Evolutionary conservation across 371 early-diverging fungal species (phyloP).

Genomic region (Umbelopsis sp.): DNA sequence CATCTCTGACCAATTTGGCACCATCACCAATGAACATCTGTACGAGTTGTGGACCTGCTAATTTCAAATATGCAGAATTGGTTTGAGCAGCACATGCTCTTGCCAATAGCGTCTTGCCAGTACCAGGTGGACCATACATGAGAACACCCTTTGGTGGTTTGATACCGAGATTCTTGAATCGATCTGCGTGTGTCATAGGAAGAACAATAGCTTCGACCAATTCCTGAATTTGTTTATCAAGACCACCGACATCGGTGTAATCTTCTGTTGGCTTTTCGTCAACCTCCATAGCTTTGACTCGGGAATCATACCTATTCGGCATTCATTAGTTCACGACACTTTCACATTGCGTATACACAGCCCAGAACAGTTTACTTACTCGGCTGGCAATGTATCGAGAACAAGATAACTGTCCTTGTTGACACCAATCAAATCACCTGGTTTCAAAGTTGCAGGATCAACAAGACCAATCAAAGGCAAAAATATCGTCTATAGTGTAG

Average conservation of each 20-base stretch:
- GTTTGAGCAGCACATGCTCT: constrained; percentile 99
- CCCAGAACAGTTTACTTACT: constrained; percentile 56
- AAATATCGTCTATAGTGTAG: constrained; percentile 80
- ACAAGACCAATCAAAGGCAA: constrained; percentile 99
- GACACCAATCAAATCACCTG: constrained; percentile 99
- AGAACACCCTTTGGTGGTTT: constrained; percentile 98
- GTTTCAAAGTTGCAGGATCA: constrained; percentile 89
- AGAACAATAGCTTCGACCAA: constrained; percentile 98
- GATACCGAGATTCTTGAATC: constrained; percentile 96
- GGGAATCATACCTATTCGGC: constrained; percentile 86
- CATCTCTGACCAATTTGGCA: constrained; percentile 98
- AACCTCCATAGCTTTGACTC: constrained; percentile 99
- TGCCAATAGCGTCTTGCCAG: constrained; percentile 96
- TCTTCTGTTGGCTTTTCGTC: constrained; percentile 99
- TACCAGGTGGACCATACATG: constrained; percentile 99
- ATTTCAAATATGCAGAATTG: constrained; percentile 94
- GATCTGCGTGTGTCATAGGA: constrained; percentile 97
- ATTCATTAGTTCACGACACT: too few relatives aligned
- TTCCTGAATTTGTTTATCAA: constrained; percentile 99
- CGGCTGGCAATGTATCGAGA: constrained; percentile 98
- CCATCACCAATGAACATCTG: constrained; percentile 99
- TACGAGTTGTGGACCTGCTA: constrained; percentile 98
- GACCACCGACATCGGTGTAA: constrained; percentile 99
- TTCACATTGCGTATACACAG: too few relatives aligned
- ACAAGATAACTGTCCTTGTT: constrained; percentile 99